Base-by-base conservation (phyloP, 192 early-diverging fungal genomes). In the Coemansia sp. region DNA sequence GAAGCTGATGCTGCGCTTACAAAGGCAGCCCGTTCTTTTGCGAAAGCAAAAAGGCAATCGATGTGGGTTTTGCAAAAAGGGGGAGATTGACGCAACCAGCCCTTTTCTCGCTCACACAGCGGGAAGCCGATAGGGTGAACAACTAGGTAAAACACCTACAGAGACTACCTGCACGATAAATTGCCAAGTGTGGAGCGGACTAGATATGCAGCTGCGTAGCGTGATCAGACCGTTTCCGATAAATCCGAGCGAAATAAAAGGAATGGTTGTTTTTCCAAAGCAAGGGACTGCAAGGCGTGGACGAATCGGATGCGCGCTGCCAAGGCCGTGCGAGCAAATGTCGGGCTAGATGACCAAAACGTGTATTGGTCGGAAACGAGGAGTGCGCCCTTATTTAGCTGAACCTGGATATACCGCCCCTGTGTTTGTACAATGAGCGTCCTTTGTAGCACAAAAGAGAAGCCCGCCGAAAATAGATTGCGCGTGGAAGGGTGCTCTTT, bases 211-310 rank as follows among this genome's bases (percentile, higher is more conserved):
- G 50, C 22, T 25, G 19, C 20, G 50, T 17, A 51, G 50, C 26
- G 51, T 60, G 59, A 60, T 60, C 59, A 60, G 59, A 60, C 59
- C 47, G 47, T 53, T 53, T 53, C 51, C 51, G 51, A 53, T 53
- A 47, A 48, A 28, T 44, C 15, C 40, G 40, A 44, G 40, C 44
- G 25, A 44, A 48, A 60, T 15, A 59, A 60, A 60, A 38, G 37
- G 38, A 14, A 15, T 15, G 11, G 11, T 44, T 44, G 14, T 44
- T 44, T 38, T n/a, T 44, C 40, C 5, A 23, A 59, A 48, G 59
- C 59, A 60, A 60, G 59, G 59, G 59, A 46, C 59, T 60, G 58
- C 59, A 60, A 44, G 44, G 23, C 26, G 42, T 48, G 23, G 47
- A 25, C 59, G 59, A 60, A 60, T 60, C 59, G 44, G 44, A 31